Evolutionary conservation across 129 eudicot species (phyloP), one percentile per base, ranked within the genome.

Genomic region (Apium graveolens): DNA sequence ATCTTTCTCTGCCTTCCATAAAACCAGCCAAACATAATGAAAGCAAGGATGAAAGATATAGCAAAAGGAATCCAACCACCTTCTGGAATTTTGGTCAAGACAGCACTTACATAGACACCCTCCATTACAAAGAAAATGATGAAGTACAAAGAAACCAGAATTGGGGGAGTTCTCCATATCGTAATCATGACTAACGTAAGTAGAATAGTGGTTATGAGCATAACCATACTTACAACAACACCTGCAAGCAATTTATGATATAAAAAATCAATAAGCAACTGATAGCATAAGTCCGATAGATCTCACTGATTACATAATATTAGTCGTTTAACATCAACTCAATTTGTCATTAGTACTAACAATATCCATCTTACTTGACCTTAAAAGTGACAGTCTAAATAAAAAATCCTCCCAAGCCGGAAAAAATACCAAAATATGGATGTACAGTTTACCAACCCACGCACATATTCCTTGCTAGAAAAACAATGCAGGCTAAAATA

Each of bases 41-140:
- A 86, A 38, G 90, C 89, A 21, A 90, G 92, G 41, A 90, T 81
- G 45, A 88, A 41, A 60, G 92, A 90, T 60, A 90, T 90, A 78
- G 96, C 92, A 39, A 90, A 90, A n/a, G 96, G 96, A 31, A 90
- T 88, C 96, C 92, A 90, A 68, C 96, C 96, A 17, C 96, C 96
- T 78, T 90, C 85, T 51, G 80, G 83, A 43, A 90, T 78, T 83
- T 90, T 90, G 73, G 87, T 90, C 45, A 86, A 83, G 35, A 90
- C 83, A 18, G 96, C 89, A 37, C 89, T 88, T 55, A 85, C 85
- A 41, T 88, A 90, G 38, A 90, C 70, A 37, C 86, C 81, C 78
- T 90, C 96, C 84, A 86, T 82, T 37, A 80, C 78, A n/a, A 90
- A 79, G 62, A 90, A 90, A 62, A 81, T 42, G 1, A 81, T 38